These are phyloP conservation scores for Tausonia pullulans DNA, from an alignment of 1,284 basidiomycete species.

Conservation along the genomic window DNA sequence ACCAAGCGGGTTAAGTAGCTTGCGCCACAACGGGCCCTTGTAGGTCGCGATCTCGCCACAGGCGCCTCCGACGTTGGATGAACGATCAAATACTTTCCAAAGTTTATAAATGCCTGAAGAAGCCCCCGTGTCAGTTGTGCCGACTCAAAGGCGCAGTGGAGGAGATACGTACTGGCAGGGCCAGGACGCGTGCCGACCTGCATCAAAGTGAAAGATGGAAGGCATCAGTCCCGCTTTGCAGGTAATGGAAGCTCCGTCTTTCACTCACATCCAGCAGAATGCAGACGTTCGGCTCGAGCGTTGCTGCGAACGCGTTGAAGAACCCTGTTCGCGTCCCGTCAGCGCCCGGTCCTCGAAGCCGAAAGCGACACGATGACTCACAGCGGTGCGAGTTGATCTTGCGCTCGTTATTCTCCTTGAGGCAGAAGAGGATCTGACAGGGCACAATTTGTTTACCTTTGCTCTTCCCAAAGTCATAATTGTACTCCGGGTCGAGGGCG, in stretches of 20 bases:
- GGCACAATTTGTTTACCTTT: conserved; percentile 56
- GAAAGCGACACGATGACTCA: not conserved
- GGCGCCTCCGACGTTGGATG: conserved; percentile 84
- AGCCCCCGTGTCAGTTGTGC: too few relatives aligned
- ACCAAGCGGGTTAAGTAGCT: conserved; percentile 75
- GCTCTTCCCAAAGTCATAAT: conserved; percentile 76
- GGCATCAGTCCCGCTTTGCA: conserved; percentile 36
- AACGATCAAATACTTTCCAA: conserved; percentile 89
- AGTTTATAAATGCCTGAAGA: conserved; percentile 51
- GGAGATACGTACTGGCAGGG: conserved; percentile 25
- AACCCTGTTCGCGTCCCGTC: conserved; percentile 3
- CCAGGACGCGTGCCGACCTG: conserved; percentile 89
- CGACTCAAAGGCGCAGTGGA: not conserved
- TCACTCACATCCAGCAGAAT: conserved; percentile 23
- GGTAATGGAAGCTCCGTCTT: not conserved
- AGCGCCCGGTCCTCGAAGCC: too few relatives aligned
- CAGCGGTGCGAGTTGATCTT: conserved; percentile 43
- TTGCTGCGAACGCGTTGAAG: conserved; percentile 34
- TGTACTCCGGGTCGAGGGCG: conserved; percentile 72
- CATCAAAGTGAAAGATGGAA: conserved; percentile 73
- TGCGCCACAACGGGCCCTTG: conserved; percentile 77
- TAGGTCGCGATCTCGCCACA: conserved; percentile 91
- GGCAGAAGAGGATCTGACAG: conserved; percentile 72
- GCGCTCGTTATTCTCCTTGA: conserved; percentile 77
- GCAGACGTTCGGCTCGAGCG: conserved; percentile 50